Percentiles rank a stretch among this genome's conserved stretches.
phyloP scores from a whole-genome alignment of 129 eudicot species.

The Smallanthus sonchifolius region DNA sequence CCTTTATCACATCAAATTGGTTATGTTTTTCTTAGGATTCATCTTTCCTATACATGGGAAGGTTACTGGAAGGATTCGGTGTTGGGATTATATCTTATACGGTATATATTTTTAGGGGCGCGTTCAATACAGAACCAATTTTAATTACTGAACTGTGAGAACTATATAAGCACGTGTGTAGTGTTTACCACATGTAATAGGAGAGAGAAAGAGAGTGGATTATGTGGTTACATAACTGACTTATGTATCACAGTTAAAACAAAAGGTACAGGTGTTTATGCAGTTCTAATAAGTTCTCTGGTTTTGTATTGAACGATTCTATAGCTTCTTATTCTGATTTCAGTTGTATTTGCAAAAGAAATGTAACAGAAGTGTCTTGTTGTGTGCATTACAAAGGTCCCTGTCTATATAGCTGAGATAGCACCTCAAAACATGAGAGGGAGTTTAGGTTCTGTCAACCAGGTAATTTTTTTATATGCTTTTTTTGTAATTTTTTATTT shows the following conservation, averaged over 20 bases:
- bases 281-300: background rate
- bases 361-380: background rate
- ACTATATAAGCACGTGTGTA: background rate
- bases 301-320: background rate
- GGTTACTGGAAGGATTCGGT: constrained; percentile 89
- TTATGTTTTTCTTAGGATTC: constrained; percentile 44
- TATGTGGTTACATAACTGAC: background rate
- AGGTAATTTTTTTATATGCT: constrained; percentile 37
- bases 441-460: constrained; percentile 86
- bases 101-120: constrained; percentile 28
- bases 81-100: constrained; percentile 88
- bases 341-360: constrained; percentile 1
- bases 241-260: background rate
- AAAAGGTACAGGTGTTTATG: background rate
- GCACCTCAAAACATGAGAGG: constrained; percentile 94
- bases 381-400: constrained; percentile 50
- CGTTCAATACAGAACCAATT: background rate
- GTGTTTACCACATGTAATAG: background rate
- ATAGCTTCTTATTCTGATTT: background rate
- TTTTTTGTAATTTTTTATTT: constrained; percentile 5
- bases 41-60: constrained; percentile 92
- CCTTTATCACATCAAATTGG: background rate
- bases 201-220: background rate
- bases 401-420: constrained; percentile 93
- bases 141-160: background rate